Conservation (phyloP, 176 grass and related monocot species). For the Rhynchospora tenuis region DNA sequence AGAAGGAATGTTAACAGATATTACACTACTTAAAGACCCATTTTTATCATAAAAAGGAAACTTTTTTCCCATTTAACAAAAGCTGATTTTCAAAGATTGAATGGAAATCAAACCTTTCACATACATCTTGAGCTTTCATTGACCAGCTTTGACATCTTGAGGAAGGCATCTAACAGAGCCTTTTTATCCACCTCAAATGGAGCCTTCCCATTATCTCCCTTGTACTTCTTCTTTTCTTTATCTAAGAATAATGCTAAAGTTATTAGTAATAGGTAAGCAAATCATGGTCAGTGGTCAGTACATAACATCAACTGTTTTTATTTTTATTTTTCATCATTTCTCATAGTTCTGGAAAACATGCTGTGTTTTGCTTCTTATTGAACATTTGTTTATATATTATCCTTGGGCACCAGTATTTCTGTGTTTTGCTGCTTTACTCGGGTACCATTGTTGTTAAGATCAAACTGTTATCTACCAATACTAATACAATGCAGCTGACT, state of each 20-base stretch:
- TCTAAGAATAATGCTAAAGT: not conserved
- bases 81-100: not conserved
- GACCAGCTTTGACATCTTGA: constrained; percentile 68
- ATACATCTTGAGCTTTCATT: constrained; percentile 49
- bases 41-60: not conserved
- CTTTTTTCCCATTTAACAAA: not conserved
- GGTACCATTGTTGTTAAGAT: not conserved
- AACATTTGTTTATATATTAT: not conserved
- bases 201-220: constrained; percentile 19
- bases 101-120: constrained; percentile 53
- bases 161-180: constrained; percentile 60
- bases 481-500: not conserved
- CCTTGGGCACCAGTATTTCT: not conserved
- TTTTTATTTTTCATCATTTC: not conserved
- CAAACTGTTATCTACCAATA: not conserved
- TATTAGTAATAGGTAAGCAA: not conserved
- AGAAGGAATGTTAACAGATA: not conserved
- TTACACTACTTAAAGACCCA: not conserved
- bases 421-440: not conserved
- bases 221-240: constrained; percentile 29
- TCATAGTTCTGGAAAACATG: not conserved
- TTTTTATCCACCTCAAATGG: constrained; percentile 33
- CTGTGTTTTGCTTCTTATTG: constrained; percentile 10
- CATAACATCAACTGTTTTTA: not conserved
- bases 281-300: not conserved